Base-by-base conservation (phyloP, 352 stramenopile species). In the Saprolegnia diclina region DNA sequence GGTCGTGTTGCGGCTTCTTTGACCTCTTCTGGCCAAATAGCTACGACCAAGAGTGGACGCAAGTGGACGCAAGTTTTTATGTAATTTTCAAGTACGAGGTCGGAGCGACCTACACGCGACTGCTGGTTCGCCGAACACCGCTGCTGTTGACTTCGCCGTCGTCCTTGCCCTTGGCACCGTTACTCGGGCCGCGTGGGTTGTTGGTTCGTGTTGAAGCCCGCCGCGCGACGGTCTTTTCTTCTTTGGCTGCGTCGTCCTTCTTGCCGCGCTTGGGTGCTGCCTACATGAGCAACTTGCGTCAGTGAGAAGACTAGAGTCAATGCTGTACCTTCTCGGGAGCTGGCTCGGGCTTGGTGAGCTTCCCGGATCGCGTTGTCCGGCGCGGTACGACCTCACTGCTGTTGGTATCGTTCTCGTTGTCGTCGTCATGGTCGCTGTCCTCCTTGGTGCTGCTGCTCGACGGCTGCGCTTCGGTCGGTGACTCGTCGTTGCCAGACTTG, bases 191-290 rank as follows among this genome's bases (percentile, higher is more conserved):
- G 24, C 52, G 52, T 9, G 52, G 52, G 35, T 59, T 59, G 35
- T 59, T 64, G 22, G 32, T 40, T 11, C 62, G 62, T 7, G 32
- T 68, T 1, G 62, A 68, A 18, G 24, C 21, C 16, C 62, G 62
- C 18, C 62, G 62, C 19, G 62, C 26, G 62, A 42, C 19, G 32
- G 45, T 42, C 13, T 22, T 45, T 11, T 59, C 13, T 42, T n/a
- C 52, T 19, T 59, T 16, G 3, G 24, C 52, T 11, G 18, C 42
- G 3, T 48, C 32, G 14, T 68, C 62, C 35, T 68, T 68, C 37
- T 59, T 68, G 42, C 62, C 32, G 22, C 62, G 62, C n/a, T 65
- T 65, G n/a, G 29, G 9, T 14, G 56, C 22, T 55, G 56, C 35
- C 56, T 62, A 59, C 56, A 16, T 57, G n/a, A 61, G 29, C 11